Percentiles rank a stretch among this genome's conserved stretches.
Conservation (phyloP, 768 basidiomycete genomes). For the Kwoniella dejecticola region DNA sequence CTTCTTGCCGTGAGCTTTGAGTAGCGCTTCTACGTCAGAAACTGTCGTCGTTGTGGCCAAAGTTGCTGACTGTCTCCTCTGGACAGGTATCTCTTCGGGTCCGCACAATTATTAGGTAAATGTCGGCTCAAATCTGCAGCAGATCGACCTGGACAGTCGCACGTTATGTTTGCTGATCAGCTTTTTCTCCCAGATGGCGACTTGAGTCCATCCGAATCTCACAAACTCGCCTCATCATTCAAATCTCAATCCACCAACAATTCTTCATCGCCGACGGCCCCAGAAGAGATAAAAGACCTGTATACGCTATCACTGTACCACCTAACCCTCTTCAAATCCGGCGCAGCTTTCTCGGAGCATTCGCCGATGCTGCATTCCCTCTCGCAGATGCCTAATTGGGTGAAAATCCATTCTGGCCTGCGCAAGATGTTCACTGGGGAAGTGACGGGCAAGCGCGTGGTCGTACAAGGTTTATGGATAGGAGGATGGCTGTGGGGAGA, state of each 20-base stretch:
- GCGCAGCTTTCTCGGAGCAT: conserved; percentile 46
- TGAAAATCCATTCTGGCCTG: conserved; percentile 83
- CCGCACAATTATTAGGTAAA: conserved; percentile 68
- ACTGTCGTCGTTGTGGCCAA: background rate
- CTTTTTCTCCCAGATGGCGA: conserved; percentile 15
- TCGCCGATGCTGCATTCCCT: conserved; percentile 80
- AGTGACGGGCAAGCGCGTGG: conserved; percentile 90
- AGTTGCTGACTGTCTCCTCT: background rate
- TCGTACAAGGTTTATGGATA: conserved; percentile 78
- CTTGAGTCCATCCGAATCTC: conserved; percentile 30
- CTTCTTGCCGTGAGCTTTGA: conserved; percentile 70
- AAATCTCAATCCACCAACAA: conserved; percentile 15
- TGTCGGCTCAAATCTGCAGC: background rate
- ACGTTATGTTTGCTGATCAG: conserved; percentile 2
- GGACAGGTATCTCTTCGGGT: conserved; percentile 76
- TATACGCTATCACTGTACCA: conserved; percentile 41
- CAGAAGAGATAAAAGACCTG: conserved; percentile 61
- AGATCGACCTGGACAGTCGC: conserved; percentile 11
- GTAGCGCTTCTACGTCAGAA: no score
- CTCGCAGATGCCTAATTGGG: conserved; percentile 82
- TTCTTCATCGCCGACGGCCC: no score
- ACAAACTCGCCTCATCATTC: conserved; percentile 28
- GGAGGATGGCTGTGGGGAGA: conserved; percentile 47
- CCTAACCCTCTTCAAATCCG: conserved; percentile 35
- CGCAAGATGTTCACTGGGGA: conserved; percentile 98